Evolutionary conservation across 2,329 filamentous ascomycete genomes (phyloP), one percentile per base, ranked within the genome.

Genomic region (Colletotrichum sp.): DNA sequence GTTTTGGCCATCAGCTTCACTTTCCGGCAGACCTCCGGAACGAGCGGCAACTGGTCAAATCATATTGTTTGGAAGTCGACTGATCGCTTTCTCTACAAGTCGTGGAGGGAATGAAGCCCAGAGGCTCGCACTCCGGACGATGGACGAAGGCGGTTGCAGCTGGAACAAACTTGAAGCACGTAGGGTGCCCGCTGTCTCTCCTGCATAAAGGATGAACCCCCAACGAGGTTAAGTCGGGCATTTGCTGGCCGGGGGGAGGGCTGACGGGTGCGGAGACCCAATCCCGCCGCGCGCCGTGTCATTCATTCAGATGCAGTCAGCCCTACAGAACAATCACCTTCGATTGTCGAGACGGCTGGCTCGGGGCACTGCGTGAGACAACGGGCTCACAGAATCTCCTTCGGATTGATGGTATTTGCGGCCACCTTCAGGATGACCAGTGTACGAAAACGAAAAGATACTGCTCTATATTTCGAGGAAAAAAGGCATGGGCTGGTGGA

Each of bases 81-180:
- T 56, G 25, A 70, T 8, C 25, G n/a, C 13, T n/a, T 28, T 32
- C 18, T 30, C 43, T 36, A 36, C 18, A 69, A 62, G 7, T 69
- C 56, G 36, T 22, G 43, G 10, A 27, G 39, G 30, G 39, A 32
- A 18, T 9, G 28, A 48, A 58, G 6, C 66, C 34, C 16, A 18
- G 28, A 36, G 27, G 62, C n/a, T 67, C 55, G 28, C 58, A 39
- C 9, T 22, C 15, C 28, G 9, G 36, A 32, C 13, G 12, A 18
- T 48, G n/a, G 36, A 43, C 56, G 55, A 39, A 34, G 27, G 30
- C 34, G 61, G 64, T 60, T n/a, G 36, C 60, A 76, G 55, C 36
- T 75, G 74, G 74, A 67, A 70, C 71, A 66, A n/a, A 65, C 32
- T 56, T 67, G 66, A 75, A 70, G 74, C 71, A 75, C 16, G 30